Conservation (phyloP, 768 basidiomycete genomes). For the Auricularia cornea region DNA sequence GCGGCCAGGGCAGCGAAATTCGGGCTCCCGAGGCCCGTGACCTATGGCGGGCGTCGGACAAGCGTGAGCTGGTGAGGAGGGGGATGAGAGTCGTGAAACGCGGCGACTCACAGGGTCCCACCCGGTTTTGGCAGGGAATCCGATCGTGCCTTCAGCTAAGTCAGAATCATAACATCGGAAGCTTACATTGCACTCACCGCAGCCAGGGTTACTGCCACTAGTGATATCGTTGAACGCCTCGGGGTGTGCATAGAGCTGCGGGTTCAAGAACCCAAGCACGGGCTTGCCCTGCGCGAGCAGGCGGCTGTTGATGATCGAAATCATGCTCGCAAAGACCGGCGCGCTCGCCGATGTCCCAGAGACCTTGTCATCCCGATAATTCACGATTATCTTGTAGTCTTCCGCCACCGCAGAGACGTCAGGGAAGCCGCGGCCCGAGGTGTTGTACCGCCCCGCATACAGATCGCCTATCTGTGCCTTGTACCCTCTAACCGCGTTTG, state of each 20-base stretch:
- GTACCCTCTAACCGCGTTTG: too few species aligned
- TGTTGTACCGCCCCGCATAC: neutral
- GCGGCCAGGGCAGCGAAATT: too few species aligned
- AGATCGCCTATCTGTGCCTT: too few species aligned
- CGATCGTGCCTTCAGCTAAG: too few species aligned
- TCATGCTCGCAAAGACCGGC: slow-evolving; percentile 2
- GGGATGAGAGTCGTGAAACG: too few species aligned
- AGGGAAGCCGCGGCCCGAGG: slow-evolving; percentile 12
- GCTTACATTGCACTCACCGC: neutral
- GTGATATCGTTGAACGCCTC: slow-evolving; percentile 7
- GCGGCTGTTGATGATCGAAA: slow-evolving; percentile 8
- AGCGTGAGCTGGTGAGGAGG: too few species aligned
- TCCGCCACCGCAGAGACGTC: slow-evolving; percentile 13
- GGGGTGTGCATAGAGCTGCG: slow-evolving; percentile 2
- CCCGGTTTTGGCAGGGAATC: too few species aligned
- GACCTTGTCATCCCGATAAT: neutral
- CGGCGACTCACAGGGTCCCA: too few species aligned
- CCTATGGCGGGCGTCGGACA: too few species aligned
- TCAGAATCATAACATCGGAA: neutral
- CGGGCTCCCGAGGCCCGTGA: too few species aligned
- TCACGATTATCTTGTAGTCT: slow-evolving; percentile 7
- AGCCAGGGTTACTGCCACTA: neutral
- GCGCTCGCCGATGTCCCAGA: slow-evolving; percentile 7
- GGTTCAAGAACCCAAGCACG: slow-evolving; percentile 8
- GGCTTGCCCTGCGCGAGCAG: slow-evolving; percentile 4